Evolutionary conservation across 1,284 basidiomycete species (phyloP), one percentile per base, ranked within the genome.

Genomic region (Cystobasidium pallidum): DNA sequence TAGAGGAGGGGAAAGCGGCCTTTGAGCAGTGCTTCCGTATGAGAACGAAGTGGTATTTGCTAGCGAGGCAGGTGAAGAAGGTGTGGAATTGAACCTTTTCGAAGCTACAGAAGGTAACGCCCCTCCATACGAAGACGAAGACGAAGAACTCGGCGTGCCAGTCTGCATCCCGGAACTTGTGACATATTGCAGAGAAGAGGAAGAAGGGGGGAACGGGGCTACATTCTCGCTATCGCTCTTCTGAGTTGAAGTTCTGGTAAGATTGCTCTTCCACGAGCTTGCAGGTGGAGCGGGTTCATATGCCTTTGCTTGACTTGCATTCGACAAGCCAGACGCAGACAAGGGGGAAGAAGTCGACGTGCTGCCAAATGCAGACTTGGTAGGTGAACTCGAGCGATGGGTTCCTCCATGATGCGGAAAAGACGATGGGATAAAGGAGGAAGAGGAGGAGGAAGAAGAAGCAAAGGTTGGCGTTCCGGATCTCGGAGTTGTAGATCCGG

Each of bases 211-310:
- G 24, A 58, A 32, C 24, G 67, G 67, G 2, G 67, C 55, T 1
- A 62, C 47, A 41, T 70, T 70, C 39, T 70, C 67, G n/a, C 21
- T 70, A 47, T 70, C 55, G 45, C 67, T 70, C 34, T n/a, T 47
- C 34, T 59, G 47, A 3, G 67, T 70, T 2, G 67, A 49, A 24
- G 21, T 41, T 49, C 54, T 32, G 2, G 43, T 26, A 17, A 62
- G 30, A 51, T 41, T 70, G 26, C 58, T 59, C 34, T 55, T 57
- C 67, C 67, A 70, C n/a, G 66, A 55, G n/a, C n/a, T n/a, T n/a
- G n/a, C n/a, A n/a, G n/a, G n/a, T n/a, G n/a, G n/a, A 17, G 66
- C n/a, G 7, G 39, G 58, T 32, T 24, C 26, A 59, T 10, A 8
- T 13, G 58, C 39, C 26, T 61, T 57, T 17, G 54, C 30, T 57